Conservation (phyloP, 495 filamentous ascomycete species). For the Annulohypoxylon nitens region DNA sequence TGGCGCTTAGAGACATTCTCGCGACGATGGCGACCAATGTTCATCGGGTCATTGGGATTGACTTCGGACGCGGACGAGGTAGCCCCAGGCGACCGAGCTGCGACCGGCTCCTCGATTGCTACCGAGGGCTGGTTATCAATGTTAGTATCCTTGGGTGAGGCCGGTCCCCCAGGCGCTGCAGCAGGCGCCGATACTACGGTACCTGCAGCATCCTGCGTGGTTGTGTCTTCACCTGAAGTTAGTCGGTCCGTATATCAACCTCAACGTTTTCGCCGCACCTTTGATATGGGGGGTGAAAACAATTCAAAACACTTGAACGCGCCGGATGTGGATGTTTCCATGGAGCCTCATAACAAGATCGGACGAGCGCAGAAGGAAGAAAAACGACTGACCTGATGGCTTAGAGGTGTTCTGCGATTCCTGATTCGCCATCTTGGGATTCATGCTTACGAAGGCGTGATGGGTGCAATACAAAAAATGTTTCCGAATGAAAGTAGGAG, state of each 20-base stretch:
- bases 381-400: constrained; percentile 45
- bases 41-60: constrained; percentile 54
- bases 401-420: constrained; percentile 35
- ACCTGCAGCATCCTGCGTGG: constrained; percentile 30
- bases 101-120: constrained; percentile 22
- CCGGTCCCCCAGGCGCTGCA: constrained; percentile 10
- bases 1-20: constrained; percentile 56
- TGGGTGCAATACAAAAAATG: constrained; percentile 45
- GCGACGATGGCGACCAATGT: constrained; percentile 58
- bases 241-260: constrained; percentile 23
- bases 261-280: constrained; percentile 22
- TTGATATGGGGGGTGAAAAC: constrained; percentile 20
- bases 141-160: constrained; percentile 24
- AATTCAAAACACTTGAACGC: constrained; percentile 37
- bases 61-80: constrained; percentile 33
- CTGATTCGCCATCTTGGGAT: constrained; percentile 45
- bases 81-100: constrained; percentile 21
- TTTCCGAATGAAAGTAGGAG: constrained; percentile 44
- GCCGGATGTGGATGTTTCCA: constrained; percentile 39
- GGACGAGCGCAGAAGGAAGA: constrained; percentile 19
- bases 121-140: constrained; percentile 12
- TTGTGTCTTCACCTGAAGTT: constrained; percentile 37
- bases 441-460: constrained; percentile 23
- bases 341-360: constrained; percentile 39
- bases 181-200: constrained; percentile 16